A percentile compares a stretch with the other conserved stretches of the same genome.
Conservation (phyloP, 495 filamentous ascomycete genomes). For the Xylaria castorea region DNA sequence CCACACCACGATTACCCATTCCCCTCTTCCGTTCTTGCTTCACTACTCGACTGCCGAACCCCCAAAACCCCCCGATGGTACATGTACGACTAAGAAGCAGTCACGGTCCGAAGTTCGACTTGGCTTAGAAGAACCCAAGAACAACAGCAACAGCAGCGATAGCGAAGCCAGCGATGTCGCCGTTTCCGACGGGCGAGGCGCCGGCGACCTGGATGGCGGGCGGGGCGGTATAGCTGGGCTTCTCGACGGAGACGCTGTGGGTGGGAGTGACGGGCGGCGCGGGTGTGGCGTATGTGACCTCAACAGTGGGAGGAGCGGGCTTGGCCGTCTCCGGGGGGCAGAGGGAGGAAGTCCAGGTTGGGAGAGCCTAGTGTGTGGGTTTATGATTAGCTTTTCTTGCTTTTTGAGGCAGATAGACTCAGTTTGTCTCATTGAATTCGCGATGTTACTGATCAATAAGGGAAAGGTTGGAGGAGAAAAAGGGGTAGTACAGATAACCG, state of each 20-base stretch:
- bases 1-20: not conserved
- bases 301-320: not conserved
- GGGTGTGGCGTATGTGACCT: not conserved
- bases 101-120: not conserved
- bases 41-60: not conserved
- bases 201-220: constrained; percentile 18
- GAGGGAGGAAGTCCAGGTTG: constrained; percentile 22
- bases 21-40: not conserved
- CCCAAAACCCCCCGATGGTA: not conserved
- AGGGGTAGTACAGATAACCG: not conserved
- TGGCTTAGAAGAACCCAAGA: constrained; percentile 11
- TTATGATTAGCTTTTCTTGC: not conserved
- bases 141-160: not conserved
- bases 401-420: not conserved
- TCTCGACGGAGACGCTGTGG: not conserved
- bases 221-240: not conserved
- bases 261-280: not conserved
- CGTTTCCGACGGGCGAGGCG: not conserved
- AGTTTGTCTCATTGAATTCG: not conserved
- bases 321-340: constrained; percentile 1
- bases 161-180: not conserved
- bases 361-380: not conserved
- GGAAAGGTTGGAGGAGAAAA: not conserved
- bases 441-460: not conserved
- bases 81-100: not conserved